Conservation (phyloP, 1,139 yeast genomes). For the Yamadazyma songkhlaensis region DNA sequence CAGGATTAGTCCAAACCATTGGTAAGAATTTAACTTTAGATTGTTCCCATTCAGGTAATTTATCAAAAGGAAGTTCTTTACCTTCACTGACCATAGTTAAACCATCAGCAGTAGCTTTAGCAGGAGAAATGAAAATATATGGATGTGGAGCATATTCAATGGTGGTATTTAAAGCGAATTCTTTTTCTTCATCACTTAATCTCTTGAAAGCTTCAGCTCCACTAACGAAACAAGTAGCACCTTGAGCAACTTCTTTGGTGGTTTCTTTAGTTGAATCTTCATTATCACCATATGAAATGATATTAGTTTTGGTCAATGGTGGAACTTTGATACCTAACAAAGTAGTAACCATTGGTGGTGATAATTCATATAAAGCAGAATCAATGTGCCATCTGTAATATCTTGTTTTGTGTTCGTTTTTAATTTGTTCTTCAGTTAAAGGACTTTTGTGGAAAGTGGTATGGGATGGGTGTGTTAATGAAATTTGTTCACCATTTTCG, state of each 20-base stretch:
- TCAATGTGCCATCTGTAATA: slow-evolving; percentile 94
- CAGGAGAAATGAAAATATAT: slow-evolving; percentile 76
- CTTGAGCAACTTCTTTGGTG: slow-evolving; percentile 65
- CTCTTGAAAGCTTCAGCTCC: slow-evolving; percentile 73
- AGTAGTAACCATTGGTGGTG: slow-evolving; percentile 85
- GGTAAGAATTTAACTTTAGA: slow-evolving; percentile 73
- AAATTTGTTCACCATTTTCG: slow-evolving; percentile 53
- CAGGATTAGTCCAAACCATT: slow-evolving; percentile 91
- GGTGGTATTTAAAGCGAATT: slow-evolving; percentile 68
- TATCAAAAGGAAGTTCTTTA: slow-evolving; percentile 61
- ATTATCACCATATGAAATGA: slow-evolving; percentile 63
- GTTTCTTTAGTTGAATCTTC: slow-evolving; percentile 60
- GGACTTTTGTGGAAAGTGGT: slow-evolving; percentile 70
- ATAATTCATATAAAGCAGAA: slow-evolving; percentile 78
- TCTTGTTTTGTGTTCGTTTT: slow-evolving; percentile 61
- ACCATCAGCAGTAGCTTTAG: slow-evolving; percentile 81
- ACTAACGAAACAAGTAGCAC: slow-evolving; percentile 84
- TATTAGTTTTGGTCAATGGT: slow-evolving; percentile 40
- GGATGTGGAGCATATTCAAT: slow-evolving; percentile 93
- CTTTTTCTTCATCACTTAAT: slow-evolving; percentile 65
- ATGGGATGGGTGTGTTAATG: slow-evolving; percentile 79
- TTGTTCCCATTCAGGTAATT: slow-evolving; percentile 80
- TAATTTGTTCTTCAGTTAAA: slow-evolving; percentile 59
- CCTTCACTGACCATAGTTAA: slow-evolving; percentile 81
- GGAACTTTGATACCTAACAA: slow-evolving; percentile 83